Percentiles rank a stretch among this genome's conserved stretches.
These are phyloP conservation scores for Myxozyma lipomycoides DNA, from an alignment of 805 yeast species.

Conservation along the genomic window DNA sequence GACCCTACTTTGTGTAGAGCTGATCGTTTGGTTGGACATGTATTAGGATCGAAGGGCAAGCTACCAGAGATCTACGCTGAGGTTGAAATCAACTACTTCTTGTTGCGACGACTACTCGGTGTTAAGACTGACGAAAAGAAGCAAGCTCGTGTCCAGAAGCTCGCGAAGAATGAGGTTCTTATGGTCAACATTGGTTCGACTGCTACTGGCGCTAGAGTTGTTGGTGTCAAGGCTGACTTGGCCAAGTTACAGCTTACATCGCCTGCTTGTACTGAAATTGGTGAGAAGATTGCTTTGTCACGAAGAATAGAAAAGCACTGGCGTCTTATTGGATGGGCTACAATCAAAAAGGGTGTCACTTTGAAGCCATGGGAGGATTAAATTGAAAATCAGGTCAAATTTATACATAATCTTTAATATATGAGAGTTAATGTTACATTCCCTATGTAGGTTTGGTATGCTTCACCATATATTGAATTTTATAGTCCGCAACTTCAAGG, in stretches of 20 bases:
- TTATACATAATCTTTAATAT: too few relatives aligned
- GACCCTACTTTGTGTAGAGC: constrained; percentile 99
- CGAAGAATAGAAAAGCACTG: constrained; percentile 99
- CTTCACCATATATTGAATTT: too few relatives aligned
- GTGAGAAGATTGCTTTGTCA: constrained; percentile 96
- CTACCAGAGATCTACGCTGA: constrained; percentile 95
- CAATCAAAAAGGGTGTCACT: constrained; percentile 31
- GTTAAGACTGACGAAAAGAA: constrained; percentile 81
- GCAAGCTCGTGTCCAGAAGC: constrained; percentile 93
- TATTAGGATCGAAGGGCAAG: constrained; percentile 94
- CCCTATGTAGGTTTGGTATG: too few relatives aligned
- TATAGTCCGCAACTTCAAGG: too few relatives aligned
- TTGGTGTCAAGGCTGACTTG: constrained; percentile 98
- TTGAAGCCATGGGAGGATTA: constrained; percentile 15
- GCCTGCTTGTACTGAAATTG: constrained; percentile 97
- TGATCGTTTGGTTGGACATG: constrained; percentile 98
- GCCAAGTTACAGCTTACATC: constrained; percentile 94
- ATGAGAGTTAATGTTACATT: too few relatives aligned
- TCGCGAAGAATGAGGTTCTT: constrained; percentile 89
- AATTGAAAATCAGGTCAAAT: neutral
- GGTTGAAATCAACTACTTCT: constrained; percentile 94
- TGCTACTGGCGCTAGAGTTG: constrained; percentile 98
- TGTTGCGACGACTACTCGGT: constrained; percentile 94
- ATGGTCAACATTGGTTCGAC: constrained; percentile 99
- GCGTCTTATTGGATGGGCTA: constrained; percentile 99